Evolutionary conservation across 441 rosid genomes (phyloP).

Genomic region (Adansonia grandidieri): DNA sequence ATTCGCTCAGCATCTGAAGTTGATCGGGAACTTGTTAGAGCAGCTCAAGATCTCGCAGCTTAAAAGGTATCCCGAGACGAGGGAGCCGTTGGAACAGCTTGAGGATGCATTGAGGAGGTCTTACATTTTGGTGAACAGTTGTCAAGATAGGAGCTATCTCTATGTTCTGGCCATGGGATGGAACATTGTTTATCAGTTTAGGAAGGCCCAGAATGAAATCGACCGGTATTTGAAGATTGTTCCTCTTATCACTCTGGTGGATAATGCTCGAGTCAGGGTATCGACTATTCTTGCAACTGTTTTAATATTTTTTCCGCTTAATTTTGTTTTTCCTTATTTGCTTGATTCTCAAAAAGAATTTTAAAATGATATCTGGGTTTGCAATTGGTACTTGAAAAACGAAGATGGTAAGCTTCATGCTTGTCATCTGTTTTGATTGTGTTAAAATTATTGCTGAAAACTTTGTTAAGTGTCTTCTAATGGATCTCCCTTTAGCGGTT

Average conservation of each 20-base stretch:
- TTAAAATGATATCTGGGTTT: constrained; percentile 14
- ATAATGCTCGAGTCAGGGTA: constrained; percentile 90
- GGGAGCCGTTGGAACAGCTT: constrained; percentile 88
- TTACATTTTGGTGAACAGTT: constrained; percentile 73
- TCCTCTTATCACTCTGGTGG: constrained; percentile 87
- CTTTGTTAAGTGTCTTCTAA: not conserved
- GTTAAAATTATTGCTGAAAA: not conserved
- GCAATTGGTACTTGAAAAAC: not conserved
- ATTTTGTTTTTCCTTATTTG: not conserved
- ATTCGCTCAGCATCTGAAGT: constrained; percentile 85
- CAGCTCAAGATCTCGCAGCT: constrained; percentile 86
- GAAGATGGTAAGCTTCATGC: not conserved
- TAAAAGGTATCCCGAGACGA: constrained; percentile 71
- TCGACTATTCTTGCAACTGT: constrained; percentile 5
- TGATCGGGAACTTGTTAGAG: constrained; percentile 85
- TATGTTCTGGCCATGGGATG: constrained; percentile 98
- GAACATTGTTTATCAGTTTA: constrained; percentile 92
- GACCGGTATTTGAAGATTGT: constrained; percentile 84
- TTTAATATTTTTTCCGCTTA: not conserved
- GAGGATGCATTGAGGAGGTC: constrained; percentile 91
- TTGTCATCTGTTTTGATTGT: not conserved
- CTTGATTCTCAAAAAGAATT: not conserved
- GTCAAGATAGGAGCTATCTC: constrained; percentile 87
- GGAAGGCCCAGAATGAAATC: constrained; percentile 88
- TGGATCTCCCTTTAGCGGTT: not conserved